phyloP scores from a whole-genome alignment of 371 early-diverging fungal species.

The Mucor piriformis region DNA sequence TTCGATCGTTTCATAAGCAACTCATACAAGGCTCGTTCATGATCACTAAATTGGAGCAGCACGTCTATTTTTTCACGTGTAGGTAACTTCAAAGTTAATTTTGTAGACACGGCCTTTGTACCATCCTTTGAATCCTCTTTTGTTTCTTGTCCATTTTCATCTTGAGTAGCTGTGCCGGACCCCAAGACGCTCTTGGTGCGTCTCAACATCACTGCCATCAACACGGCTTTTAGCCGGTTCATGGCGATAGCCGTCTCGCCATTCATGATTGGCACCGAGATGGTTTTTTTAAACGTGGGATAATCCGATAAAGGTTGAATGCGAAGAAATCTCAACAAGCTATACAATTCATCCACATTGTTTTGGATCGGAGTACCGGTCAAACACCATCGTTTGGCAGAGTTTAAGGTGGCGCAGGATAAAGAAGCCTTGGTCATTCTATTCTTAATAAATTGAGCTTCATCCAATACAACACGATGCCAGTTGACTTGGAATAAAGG shows the following conservation, averaged over 20 bases:
- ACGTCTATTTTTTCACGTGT: slow-evolving; percentile 57
- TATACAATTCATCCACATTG: slow-evolving; percentile 84
- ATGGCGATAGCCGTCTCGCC: slow-evolving; percentile 41
- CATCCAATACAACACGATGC: slow-evolving; percentile 71
- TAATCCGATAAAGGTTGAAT: slow-evolving; percentile 65
- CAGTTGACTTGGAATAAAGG: slow-evolving; percentile 52
- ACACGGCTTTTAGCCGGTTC: slow-evolving; percentile 60
- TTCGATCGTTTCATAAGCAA: slow-evolving; percentile 55
- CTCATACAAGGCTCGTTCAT: slow-evolving; percentile 68
- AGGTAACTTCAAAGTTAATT: slow-evolving; percentile 66
- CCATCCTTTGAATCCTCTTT: background rate
- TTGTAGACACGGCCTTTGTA: slow-evolving; percentile 32
- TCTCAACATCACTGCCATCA: slow-evolving; percentile 74
- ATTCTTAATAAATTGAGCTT: slow-evolving; percentile 91
- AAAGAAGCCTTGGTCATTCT: slow-evolving; percentile 64
- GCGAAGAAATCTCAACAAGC: slow-evolving; percentile 79
- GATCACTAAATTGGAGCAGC: slow-evolving; percentile 48
- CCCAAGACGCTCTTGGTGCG: slow-evolving; percentile 63
- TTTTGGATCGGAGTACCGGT: slow-evolving; percentile 89
- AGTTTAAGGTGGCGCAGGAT: slow-evolving; percentile 60
- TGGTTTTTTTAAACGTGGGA: slow-evolving; percentile 56
- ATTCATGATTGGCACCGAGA: slow-evolving; percentile 54
- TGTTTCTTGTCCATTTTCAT: background rate
- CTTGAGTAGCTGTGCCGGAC: background rate
- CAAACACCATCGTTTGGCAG: slow-evolving; percentile 81